phyloP scores from a whole-genome alignment of 352 stramenopile genomes.

The Peronospora belbahrii region DNA sequence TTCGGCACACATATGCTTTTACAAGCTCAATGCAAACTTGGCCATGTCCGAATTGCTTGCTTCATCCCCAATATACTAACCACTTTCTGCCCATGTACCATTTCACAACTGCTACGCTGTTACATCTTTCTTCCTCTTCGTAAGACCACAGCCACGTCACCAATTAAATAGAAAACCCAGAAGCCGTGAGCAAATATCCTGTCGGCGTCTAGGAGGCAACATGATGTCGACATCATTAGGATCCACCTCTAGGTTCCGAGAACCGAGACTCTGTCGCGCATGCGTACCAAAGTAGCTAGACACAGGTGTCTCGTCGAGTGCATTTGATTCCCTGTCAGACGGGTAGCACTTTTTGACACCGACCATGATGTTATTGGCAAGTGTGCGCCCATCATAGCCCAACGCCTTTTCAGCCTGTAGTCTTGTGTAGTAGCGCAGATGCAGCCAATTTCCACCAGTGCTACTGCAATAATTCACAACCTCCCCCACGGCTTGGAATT shows the following conservation, averaged over 20 bases:
- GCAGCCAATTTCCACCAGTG: slow-evolving; percentile 68
- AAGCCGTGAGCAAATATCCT: slow-evolving; percentile 77
- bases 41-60: background rate
- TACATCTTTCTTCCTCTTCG: background rate
- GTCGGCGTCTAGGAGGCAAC: slow-evolving; percentile 56
- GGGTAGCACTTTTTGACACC: slow-evolving; percentile 73
- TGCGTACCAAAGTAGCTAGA: slow-evolving; percentile 47
- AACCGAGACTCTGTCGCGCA: slow-evolving; percentile 37
- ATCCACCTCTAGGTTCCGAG: slow-evolving; percentile 62
- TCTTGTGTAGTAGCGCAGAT: slow-evolving; percentile 69
- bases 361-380: slow-evolving; percentile 67
- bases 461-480: slow-evolving; percentile 59
- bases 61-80: background rate
- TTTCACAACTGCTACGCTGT: slow-evolving; percentile 11
- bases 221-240: slow-evolving; percentile 76
- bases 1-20: too few relatives aligned
- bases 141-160: slow-evolving; percentile 24
- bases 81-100: background rate
- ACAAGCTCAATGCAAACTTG: background rate
- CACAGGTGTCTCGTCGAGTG: slow-evolving; percentile 46
- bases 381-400: slow-evolving; percentile 53
- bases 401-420: slow-evolving; percentile 78
- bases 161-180: slow-evolving; percentile 84
- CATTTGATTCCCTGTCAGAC: slow-evolving; percentile 48
- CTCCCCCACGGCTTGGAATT: slow-evolving; percentile 72